Evolutionary conservation across 2,329 filamentous ascomycete genomes (phyloP).

Genomic region (Calonectria hongkongensis): DNA sequence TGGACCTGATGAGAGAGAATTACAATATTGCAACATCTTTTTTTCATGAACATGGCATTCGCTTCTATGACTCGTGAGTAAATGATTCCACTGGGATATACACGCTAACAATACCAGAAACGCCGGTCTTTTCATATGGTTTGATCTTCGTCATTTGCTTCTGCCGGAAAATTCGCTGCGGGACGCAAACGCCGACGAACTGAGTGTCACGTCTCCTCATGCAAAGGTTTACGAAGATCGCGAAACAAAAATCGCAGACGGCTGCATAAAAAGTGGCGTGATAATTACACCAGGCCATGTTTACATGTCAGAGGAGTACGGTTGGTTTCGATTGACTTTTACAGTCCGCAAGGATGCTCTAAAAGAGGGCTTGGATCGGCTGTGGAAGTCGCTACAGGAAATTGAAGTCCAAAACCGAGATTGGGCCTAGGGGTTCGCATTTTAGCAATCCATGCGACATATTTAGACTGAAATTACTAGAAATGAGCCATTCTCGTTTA

Average conservation of each 20-base stretch:
- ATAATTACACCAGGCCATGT: conserved; percentile 18
- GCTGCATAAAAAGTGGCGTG: conserved; percentile 1
- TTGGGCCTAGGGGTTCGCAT: neutral
- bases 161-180: neutral
- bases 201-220: neutral
- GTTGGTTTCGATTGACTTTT: conserved; percentile 25
- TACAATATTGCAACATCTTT: conserved; percentile 3
- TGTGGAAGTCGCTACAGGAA: neutral
- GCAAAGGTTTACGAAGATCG: neutral
- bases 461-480: too few relatives aligned
- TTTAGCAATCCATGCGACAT: too few relatives aligned
- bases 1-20: neutral
- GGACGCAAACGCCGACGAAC: neutral
- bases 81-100: too few relatives aligned
- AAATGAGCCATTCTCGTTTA: too few relatives aligned
- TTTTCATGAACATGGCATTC: neutral
- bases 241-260: neutral
- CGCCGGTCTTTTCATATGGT: conserved; percentile 15
- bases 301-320: conserved; percentile 14
- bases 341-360: neutral
- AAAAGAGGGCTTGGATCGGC: conserved; percentile 2
- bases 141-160: conserved; percentile 16
- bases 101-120: neutral
- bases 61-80: neutral
- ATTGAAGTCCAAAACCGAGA: neutral